Percentiles rank a stretch among this genome's conserved stretches.
These are phyloP conservation scores for Fragaria ananassa DNA, from an alignment of 306 rosid species.

Conservation along the genomic window DNA sequence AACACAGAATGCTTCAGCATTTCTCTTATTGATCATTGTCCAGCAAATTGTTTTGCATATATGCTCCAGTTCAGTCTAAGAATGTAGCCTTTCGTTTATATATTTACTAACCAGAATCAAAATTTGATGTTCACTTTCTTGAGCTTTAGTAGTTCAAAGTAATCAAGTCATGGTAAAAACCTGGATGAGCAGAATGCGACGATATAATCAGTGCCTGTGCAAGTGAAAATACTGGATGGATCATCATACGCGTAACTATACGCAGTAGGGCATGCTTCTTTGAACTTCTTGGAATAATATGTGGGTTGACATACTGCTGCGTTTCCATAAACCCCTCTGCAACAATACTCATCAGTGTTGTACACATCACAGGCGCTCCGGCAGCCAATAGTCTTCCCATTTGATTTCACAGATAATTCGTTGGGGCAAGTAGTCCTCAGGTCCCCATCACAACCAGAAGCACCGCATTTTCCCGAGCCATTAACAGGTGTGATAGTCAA, in stretches of 20 bases:
- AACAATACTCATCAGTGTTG: conserved; percentile 76
- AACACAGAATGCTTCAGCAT: neutral
- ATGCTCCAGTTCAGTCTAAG: neutral
- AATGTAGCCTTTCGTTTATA: neutral
- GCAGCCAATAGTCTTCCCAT: conserved; percentile 62
- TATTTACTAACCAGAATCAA: neutral
- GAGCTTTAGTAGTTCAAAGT: neutral
- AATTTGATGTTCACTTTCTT: neutral
- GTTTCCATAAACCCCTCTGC: conserved; percentile 70
- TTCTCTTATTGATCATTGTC: neutral
- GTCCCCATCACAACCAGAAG: conserved; percentile 69
- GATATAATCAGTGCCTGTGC: conserved; percentile 65
- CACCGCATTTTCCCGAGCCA: conserved; percentile 68
- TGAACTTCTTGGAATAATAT: conserved; percentile 72
- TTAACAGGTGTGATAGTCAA: conserved; percentile 44
- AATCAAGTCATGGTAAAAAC: conserved; percentile 33
- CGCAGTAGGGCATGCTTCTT: conserved; percentile 73
- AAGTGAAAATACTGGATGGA: conserved; percentile 71
- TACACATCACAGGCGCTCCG: conserved; percentile 92
- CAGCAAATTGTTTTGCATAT: neutral
- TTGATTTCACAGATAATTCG: conserved; percentile 44
- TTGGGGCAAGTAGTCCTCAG: conserved; percentile 49
- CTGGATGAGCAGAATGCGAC: conserved; percentile 73
- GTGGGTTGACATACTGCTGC: conserved; percentile 62
- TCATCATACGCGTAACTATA: conserved; percentile 95